These are phyloP conservation scores for Citeromyces matritensis DNA, from an alignment of 805 yeast species.

Conservation along the genomic window DNA sequence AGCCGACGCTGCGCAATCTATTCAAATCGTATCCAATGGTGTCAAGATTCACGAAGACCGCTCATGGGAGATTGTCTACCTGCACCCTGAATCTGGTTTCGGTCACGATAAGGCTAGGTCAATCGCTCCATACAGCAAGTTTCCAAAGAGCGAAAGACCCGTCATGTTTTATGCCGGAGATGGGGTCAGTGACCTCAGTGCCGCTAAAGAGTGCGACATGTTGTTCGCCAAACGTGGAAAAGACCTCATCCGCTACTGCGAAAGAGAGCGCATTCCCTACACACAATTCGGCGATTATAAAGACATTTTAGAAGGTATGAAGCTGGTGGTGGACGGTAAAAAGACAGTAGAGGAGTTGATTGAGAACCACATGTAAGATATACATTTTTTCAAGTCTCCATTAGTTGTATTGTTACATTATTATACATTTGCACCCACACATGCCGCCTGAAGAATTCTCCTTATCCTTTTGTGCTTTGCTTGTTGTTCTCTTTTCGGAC, in stretches of 20 bases:
- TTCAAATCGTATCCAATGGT: conserved; percentile 74
- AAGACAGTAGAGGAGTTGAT: conserved; percentile 17
- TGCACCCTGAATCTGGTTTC: conserved; percentile 65
- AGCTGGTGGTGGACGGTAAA: conserved; percentile 32
- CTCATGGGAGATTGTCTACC: conserved; percentile 70
- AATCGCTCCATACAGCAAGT: conserved; percentile 18
- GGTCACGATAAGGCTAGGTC: conserved; percentile 93
- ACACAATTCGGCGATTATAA: conserved; percentile 65
- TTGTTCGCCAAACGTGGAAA: conserved; percentile 88
- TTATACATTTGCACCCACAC: too few species aligned
- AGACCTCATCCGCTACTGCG: conserved; percentile 79
- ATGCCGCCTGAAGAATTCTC: too few species aligned
- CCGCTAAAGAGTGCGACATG: conserved; percentile 89
- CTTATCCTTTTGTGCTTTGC: too few species aligned
- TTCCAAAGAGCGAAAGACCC: conserved; percentile 29
- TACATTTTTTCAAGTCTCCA: too few species aligned
- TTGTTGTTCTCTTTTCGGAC: too few species aligned
- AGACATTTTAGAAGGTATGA: conserved; percentile 55
- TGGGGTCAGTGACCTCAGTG: conserved; percentile 90
- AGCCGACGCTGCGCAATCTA: conserved; percentile 50
- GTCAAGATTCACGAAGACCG: conserved; percentile 40
- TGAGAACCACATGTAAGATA: conserved; percentile 10
- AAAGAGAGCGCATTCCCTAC: conserved; percentile 67
- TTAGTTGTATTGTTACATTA: too few species aligned
- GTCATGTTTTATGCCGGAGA: conserved; percentile 88